These are phyloP conservation scores for Ceratobasidium papillatum DNA, from an alignment of 1,284 basidiomycete genomes.

Conservation along the genomic window DNA sequence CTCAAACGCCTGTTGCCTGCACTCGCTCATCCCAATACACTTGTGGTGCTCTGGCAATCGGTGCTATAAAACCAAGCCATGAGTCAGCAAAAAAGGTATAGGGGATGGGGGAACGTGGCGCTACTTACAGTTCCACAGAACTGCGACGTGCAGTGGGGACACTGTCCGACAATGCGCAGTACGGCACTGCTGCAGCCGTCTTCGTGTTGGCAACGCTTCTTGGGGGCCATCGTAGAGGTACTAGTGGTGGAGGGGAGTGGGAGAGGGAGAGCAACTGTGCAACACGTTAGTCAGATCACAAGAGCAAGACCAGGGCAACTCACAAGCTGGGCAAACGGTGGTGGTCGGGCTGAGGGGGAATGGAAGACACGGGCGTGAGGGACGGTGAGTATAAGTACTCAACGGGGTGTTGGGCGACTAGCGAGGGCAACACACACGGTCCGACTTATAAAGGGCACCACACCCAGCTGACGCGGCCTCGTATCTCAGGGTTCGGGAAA, in stretches of 20 bases:
- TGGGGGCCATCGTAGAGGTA: constrained; percentile 71
- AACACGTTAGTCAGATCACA: neutral
- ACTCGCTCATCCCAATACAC: constrained; percentile 80
- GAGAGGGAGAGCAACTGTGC: constrained; percentile 8
- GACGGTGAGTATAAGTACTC: constrained; percentile 4
- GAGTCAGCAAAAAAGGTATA: constrained; percentile 31
- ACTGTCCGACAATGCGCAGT: constrained; percentile 82
- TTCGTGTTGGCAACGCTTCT: constrained; percentile 81
- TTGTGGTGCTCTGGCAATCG: constrained; percentile 84
- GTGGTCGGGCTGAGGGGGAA: constrained; percentile 5
- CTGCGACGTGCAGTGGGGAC: constrained; percentile 75
- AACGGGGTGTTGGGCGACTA: neutral
- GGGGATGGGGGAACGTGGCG: constrained; percentile 25
- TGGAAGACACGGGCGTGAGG: neutral
- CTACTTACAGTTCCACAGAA: constrained; percentile 79
- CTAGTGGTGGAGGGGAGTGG: constrained; percentile 18
- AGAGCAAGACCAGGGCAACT: neutral
- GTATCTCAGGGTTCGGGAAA: neutral
- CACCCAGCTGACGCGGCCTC: neutral
- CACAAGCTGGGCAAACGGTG: constrained; percentile 1
- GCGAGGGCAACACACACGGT: constrained; percentile 2
- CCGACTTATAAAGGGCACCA: neutral
- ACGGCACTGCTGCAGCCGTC: constrained; percentile 77
- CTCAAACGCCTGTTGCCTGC: constrained; percentile 83
- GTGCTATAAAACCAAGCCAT: constrained; percentile 60